Evolutionary conservation across 106 monocot species (phyloP).

Genomic region (Acorus calamus): DNA sequence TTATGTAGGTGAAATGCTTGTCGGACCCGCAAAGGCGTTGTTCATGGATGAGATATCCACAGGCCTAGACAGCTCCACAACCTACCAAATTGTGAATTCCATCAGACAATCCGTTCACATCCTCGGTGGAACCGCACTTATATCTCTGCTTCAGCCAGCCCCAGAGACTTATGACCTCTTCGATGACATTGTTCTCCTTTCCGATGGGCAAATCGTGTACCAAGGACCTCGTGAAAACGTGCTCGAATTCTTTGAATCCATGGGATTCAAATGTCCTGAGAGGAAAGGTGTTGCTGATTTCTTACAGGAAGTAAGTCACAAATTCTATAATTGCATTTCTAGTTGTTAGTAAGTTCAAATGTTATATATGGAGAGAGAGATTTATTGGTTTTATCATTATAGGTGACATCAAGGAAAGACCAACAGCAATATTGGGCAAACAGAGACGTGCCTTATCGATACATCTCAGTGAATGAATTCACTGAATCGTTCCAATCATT

Average conservation of each 20-base stretch:
- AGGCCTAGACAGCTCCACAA: conserved; percentile 63
- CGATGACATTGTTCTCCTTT: conserved; percentile 58
- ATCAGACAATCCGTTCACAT: conserved; percentile 50
- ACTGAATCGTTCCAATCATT: conserved; percentile 27
- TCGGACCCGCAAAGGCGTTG: conserved; percentile 51
- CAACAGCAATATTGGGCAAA: conserved; percentile 36
- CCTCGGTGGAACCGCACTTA: conserved; percentile 48
- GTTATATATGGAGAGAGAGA: no score
- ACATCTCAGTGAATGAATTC: conserved; percentile 24
- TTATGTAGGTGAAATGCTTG: conserved; percentile 58
- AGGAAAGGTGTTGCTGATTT: conserved; percentile 48
- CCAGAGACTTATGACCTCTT: conserved; percentile 63
- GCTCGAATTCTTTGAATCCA: conserved; percentile 43
- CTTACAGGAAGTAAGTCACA: conserved; percentile 31
- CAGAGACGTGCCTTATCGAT: conserved; percentile 16
- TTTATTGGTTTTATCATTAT: background rate
- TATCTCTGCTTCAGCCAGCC: conserved; percentile 57
- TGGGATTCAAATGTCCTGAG: conserved; percentile 47
- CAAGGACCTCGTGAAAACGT: conserved; percentile 47
- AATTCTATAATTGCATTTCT: background rate
- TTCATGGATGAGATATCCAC: conserved; percentile 77
- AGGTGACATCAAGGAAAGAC: conserved; percentile 45
- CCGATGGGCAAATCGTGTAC: conserved; percentile 56
- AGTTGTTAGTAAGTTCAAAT: no score
- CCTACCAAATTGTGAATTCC: conserved; percentile 58